These are phyloP conservation scores for Picea engelmannii DNA, from an alignment of 83 land plant species.

Conservation along the genomic window DNA sequence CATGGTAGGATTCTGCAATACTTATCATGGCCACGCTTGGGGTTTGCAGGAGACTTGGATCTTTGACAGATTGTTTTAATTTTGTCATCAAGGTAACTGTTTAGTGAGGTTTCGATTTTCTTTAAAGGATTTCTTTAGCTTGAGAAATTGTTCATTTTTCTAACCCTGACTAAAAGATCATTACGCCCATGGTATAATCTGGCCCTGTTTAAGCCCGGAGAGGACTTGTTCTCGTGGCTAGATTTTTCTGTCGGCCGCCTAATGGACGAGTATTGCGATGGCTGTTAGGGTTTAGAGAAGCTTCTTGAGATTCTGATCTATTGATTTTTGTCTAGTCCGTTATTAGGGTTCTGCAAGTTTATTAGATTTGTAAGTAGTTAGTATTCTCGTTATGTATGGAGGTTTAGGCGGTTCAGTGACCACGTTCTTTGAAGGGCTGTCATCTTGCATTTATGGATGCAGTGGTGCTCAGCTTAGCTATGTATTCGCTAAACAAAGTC, in stretches of 20 bases:
- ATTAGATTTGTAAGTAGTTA: not conserved
- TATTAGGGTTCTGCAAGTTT: not conserved
- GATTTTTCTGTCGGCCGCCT: not conserved
- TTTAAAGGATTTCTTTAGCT: not conserved
- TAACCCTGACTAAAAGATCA: too few relatives aligned
- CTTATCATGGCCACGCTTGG: not conserved
- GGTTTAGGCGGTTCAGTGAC: not conserved
- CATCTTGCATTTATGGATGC: slow-evolving; percentile 12
- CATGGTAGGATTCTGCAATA: slow-evolving; percentile 8
- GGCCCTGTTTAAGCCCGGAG: not conserved
- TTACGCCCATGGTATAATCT: too few relatives aligned
- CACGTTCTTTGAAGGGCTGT: too few relatives aligned
- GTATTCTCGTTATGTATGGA: not conserved
- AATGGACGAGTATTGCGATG: not conserved
- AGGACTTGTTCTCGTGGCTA: not conserved
- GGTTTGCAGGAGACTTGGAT: not conserved
- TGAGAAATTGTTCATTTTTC: not conserved
- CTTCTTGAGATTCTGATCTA: not conserved
- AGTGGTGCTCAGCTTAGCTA: not conserved
- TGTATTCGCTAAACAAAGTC: not conserved
- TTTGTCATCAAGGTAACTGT: not conserved
- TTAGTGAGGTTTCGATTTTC: not conserved
- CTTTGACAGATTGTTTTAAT: not conserved
- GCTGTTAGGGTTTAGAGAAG: not conserved
- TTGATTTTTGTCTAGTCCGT: not conserved